phyloP scores from a whole-genome alignment of 306 rosid species.

The Trifolium fragiferum region DNA sequence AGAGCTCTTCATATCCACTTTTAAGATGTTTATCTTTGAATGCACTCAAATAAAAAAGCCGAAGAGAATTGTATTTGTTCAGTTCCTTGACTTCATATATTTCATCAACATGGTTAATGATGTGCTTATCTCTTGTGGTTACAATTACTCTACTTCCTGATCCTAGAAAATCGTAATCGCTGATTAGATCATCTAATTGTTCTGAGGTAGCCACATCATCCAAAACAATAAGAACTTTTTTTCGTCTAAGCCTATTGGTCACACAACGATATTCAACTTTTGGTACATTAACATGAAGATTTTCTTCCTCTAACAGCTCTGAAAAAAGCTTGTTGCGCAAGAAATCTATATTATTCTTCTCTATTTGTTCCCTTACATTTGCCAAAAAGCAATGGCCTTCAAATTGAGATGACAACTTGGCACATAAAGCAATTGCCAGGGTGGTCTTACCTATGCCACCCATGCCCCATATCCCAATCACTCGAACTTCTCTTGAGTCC shows the following conservation, averaged over 20 bases:
- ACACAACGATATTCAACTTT: background rate
- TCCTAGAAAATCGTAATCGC: background rate
- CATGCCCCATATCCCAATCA: constrained; percentile 16
- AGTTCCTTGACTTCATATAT: constrained; percentile 34
- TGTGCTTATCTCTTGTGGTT: constrained; percentile 41
- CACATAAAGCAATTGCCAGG: constrained; percentile 22
- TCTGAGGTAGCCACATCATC: constrained; percentile 35
- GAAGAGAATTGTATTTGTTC: constrained; percentile 36
- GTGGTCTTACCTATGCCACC: constrained; percentile 11
- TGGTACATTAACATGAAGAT: background rate
- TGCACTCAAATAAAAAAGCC: constrained; percentile 42
- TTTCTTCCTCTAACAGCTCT: constrained; percentile 1
- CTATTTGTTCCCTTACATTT: constrained; percentile 29
- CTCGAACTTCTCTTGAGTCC: background rate
- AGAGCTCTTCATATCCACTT: constrained; percentile 34
- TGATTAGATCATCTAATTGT: constrained; percentile 19
- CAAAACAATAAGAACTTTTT: constrained; percentile 37
- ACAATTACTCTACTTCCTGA: constrained; percentile 39
- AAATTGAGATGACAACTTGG: constrained; percentile 8
- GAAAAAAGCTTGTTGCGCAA: constrained; percentile 33
- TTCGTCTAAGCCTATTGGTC: constrained; percentile 13
- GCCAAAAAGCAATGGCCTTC: constrained; percentile 38
- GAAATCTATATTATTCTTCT: background rate
- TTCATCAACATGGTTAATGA: constrained; percentile 11
- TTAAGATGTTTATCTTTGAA: constrained; percentile 22